Conservation (phyloP, 148 eudicot species). For the Chenopodium formosanum region DNA sequence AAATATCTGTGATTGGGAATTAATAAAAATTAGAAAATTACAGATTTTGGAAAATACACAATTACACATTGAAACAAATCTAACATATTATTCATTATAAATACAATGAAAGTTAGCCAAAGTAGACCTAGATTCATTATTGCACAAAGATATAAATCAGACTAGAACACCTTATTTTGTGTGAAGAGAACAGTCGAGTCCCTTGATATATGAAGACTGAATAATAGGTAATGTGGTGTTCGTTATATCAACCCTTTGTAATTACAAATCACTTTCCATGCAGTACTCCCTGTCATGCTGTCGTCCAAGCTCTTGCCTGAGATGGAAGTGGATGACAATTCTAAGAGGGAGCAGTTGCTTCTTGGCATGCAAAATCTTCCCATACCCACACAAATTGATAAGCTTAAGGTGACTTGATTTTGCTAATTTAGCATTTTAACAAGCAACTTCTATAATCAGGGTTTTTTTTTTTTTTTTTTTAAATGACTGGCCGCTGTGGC, state of each 20-base stretch:
- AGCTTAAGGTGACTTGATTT: slow-evolving; percentile 61
- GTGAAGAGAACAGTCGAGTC: too few species aligned
- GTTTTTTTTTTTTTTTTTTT: slow-evolving; percentile 9
- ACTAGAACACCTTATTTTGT: too few species aligned
- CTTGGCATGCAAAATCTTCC: slow-evolving; percentile 76
- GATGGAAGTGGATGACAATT: slow-evolving; percentile 81
- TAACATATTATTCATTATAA: too few species aligned
- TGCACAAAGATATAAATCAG: too few species aligned
- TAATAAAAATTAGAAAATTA: too few species aligned
- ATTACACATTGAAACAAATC: too few species aligned
- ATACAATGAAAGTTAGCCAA: too few species aligned
- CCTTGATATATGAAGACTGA: too few species aligned
- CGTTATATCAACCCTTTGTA: neutral
- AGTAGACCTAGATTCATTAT: too few species aligned
- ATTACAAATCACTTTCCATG: slow-evolving; percentile 8
- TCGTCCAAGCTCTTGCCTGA: slow-evolving; percentile 98
- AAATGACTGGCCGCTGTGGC: slow-evolving; percentile 26
- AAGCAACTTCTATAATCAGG: neutral
- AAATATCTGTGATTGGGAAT: too few species aligned
- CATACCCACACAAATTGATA: slow-evolving; percentile 69
- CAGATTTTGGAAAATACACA: too few species aligned
- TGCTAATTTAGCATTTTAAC: neutral
- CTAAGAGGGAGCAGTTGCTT: slow-evolving; percentile 81
- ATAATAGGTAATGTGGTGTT: neutral
- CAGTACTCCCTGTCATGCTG: slow-evolving; percentile 96